Evolutionary conservation across 2,329 filamentous ascomycete genomes (phyloP).

Genomic region (Thielaviopsis musarum): DNA sequence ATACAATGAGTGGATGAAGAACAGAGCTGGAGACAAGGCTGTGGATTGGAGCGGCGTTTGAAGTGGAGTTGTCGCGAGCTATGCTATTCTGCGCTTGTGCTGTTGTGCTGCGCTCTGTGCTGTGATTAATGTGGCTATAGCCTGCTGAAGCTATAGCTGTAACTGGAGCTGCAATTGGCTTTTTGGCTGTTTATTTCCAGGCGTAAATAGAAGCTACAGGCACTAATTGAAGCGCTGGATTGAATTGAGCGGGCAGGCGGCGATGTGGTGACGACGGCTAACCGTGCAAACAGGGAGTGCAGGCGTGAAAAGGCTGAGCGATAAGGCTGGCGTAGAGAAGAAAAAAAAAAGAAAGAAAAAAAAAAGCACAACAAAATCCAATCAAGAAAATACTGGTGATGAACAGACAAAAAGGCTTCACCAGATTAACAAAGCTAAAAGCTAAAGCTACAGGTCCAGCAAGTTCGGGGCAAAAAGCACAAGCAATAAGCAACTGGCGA

Average conservation of each 20-base stretch:
- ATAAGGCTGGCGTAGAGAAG: neutral
- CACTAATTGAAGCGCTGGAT: neutral
- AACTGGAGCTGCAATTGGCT: neutral
- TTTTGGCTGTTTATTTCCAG: neutral
- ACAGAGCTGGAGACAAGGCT: neutral
- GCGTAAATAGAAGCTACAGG: neutral
- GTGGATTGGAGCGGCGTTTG: neutral
- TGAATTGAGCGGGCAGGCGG: constrained; percentile 3
- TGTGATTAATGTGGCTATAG: neutral
- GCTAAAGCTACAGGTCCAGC: too few species aligned
- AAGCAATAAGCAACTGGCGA: neutral
- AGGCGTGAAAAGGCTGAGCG: neutral
- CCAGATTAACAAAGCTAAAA: neutral
- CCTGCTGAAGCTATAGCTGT: neutral
- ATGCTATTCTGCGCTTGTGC: too few species aligned
- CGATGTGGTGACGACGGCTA: constrained; percentile 9
- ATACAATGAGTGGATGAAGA: neutral
- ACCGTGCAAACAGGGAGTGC: neutral
- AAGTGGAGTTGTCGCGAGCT: neutral
- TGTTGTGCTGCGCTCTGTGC: neutral
- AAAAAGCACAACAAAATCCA: neutral
- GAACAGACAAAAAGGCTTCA: neutral
- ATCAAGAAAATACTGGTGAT: neutral
- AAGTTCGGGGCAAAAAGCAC: neutral
- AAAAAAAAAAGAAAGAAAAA: neutral